Percentiles rank a stretch among this genome's conserved stretches.
Evolutionary conservation across 192 early-diverging fungal species (phyloP).

Genomic region (Coemansia nantahalensis): DNA sequence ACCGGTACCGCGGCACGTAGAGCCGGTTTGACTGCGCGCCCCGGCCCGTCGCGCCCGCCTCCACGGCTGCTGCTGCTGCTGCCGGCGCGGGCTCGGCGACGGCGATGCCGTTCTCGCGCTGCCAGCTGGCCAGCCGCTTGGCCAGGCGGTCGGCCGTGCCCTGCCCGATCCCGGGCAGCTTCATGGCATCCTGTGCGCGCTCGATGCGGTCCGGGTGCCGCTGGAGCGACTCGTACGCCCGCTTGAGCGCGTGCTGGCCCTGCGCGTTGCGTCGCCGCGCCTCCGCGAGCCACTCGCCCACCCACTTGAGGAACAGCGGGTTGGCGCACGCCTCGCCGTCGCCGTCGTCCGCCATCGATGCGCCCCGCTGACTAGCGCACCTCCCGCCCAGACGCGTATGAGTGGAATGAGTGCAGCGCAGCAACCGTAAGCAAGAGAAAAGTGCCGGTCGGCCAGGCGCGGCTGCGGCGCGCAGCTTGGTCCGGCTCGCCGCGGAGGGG

Average conservation of each 20-base stretch:
- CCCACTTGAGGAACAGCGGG: conserved; percentile 65
- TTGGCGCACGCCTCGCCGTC: conserved; percentile 59
- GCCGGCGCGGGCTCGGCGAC: neutral
- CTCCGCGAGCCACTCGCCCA: conserved; percentile 65
- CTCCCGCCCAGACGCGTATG: too few relatives aligned
- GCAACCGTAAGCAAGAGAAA: too few relatives aligned
- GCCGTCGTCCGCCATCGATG: too few relatives aligned
- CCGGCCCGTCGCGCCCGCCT: neutral
- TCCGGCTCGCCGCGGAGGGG: too few relatives aligned
- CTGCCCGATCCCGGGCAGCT: conserved; percentile 66
- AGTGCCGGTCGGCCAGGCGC: too few relatives aligned
- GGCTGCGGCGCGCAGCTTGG: too few relatives aligned
- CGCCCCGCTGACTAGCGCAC: too few relatives aligned
- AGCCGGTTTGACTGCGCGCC: conserved; percentile 10
- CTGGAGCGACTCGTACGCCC: conserved; percentile 62
- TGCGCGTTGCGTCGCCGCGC: conserved; percentile 52
- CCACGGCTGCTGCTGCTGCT: neutral
- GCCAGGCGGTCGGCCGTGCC: conserved; percentile 54
- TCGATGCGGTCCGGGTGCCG: conserved; percentile 59
- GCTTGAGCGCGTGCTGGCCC: conserved; percentile 57
- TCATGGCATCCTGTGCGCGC: conserved; percentile 59
- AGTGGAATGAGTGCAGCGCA: too few relatives aligned
- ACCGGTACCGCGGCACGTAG: conserved; percentile 77
- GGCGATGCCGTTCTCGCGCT: conserved; percentile 51
- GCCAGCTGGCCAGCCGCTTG: conserved; percentile 55